Base-by-base conservation (phyloP, 164 flowering plant genomes). In the Annona squamosa region DNA sequence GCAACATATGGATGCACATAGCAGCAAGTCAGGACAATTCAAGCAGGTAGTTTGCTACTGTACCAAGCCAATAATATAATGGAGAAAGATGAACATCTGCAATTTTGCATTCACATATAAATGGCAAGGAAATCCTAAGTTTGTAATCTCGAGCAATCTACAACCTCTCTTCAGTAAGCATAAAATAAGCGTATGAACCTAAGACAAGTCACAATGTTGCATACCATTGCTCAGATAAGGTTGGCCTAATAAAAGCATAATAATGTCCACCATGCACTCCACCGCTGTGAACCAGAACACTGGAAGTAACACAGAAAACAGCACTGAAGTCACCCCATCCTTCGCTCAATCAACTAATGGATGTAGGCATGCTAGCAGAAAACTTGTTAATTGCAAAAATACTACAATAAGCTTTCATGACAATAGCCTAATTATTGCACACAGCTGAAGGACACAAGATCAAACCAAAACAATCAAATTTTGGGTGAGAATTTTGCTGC, bases 241-340 rank as follows among this genome's bases (percentile, higher is more conserved):
- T 84, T 6, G 86, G 86, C 81, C 86, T 74, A 65, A 84, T 84
- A 75, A 81, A 84, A 73, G 84, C 86, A 71, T 84, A 82, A 75
- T 84, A 84, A 71, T 84, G 86, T 59, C 86, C 86, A 69, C 86
- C 84, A 75, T 84, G 86, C 68, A 84, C 86, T 63, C 86, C 86
- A 4, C 86, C 86, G 76, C 86, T 84, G 63, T 84, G 86, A 78
- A 84, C 86, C 66, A 84, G 81, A 65, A 84, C 86, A 76, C 86
- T 84, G 84, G 80, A 76, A 76, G 79, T 4, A 73, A 69, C 64
- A 18, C 1, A 59, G 41, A 71, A 63, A n/a, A 46, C 46, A 17
- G 4, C 46, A 74, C 67, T 45, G 6, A 5, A 59, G 59, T 57
- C 12, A 45, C 17, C 3, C 42, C 13, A 12, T 17, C 57, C 10